Conservation (phyloP, 1,139 yeast genomes). For the Debaryomyces fabryi region DNA sequence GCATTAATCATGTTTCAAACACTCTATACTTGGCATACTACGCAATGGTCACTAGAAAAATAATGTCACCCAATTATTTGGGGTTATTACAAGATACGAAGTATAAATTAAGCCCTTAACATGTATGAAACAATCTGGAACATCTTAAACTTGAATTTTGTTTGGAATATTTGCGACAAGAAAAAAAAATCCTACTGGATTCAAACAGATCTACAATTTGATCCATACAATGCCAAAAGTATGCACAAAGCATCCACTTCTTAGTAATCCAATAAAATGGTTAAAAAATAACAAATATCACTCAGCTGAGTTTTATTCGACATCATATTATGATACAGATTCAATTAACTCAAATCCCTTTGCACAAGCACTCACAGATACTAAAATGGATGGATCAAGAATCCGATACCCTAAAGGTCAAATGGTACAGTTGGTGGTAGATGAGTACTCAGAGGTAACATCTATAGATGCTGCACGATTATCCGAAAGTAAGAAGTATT, state of each 20-base stretch:
- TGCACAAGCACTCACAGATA: conserved; percentile 21
- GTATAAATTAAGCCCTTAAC: neutral
- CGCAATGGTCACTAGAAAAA: neutral
- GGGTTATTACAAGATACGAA: neutral
- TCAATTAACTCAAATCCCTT: conserved; percentile 26
- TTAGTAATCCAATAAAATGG: conserved; percentile 30
- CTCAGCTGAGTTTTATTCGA: conserved; percentile 17
- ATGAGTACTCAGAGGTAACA: conserved; percentile 1
- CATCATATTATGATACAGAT: conserved; percentile 17
- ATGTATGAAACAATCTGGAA: conserved; percentile 1
- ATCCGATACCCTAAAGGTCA: conserved; percentile 27
- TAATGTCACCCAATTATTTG: neutral
- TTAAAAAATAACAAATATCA: conserved; percentile 23
- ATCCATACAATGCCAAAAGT: conserved; percentile 1
- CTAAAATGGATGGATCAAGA: conserved; percentile 24
- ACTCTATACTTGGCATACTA: neutral
- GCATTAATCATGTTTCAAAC: neutral
- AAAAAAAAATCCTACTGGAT: neutral
- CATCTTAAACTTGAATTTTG: neutral
- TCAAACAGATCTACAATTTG: neutral
- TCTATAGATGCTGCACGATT: neutral
- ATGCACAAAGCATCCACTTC: conserved; percentile 24
- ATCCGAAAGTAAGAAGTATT: conserved; percentile 1
- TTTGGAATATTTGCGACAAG: conserved; percentile 1
- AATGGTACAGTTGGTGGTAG: conserved; percentile 25